phyloP scores from a whole-genome alignment of 495 filamentous ascomycete species.

The Aspergillus coremiiformis region DNA sequence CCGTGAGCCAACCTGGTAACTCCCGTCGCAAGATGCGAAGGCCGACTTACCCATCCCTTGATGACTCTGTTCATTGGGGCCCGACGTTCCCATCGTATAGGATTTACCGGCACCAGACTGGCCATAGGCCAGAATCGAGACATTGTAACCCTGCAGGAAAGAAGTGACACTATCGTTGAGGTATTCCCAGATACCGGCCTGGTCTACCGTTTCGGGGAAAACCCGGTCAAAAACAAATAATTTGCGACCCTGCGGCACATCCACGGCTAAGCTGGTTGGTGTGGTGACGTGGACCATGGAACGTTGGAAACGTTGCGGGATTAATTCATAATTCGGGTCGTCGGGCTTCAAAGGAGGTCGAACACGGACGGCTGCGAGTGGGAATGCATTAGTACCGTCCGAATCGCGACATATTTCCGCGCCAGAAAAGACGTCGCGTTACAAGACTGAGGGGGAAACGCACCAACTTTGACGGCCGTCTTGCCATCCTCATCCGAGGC shows the following conservation, averaged over 20 bases:
- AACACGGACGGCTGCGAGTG: constrained; percentile 72
- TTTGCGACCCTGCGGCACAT: constrained; percentile 85
- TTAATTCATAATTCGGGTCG: constrained; percentile 89
- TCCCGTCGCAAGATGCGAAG: no score
- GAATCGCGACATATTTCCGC: background rate
- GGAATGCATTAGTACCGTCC: background rate
- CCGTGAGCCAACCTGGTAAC: background rate
- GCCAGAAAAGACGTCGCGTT: background rate
- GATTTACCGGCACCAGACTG: constrained; percentile 99
- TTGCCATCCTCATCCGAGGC: constrained; percentile 89
- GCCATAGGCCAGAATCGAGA: constrained; percentile 94
- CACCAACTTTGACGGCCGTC: constrained; percentile 99
- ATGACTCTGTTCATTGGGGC: constrained; percentile 67
- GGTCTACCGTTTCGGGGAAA: constrained; percentile 73
- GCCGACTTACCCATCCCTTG: constrained; percentile 66
- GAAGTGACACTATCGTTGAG: constrained; percentile 82
- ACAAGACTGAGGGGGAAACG: constrained; percentile 35
- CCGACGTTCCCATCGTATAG: constrained; percentile 97
- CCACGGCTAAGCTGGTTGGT: constrained; percentile 76
- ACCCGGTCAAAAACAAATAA: constrained; percentile 95
- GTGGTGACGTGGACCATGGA: constrained; percentile 87
- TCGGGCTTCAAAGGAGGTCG: constrained; percentile 76
- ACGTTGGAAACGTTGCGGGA: constrained; percentile 90
- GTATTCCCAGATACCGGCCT: constrained; percentile 95
- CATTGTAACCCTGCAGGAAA: constrained; percentile 97